Percentiles rank a stretch among this genome's conserved stretches.
Conservation (phyloP, 2,329 filamentous ascomycete genomes). For the Colletotrichum limetticola region DNA sequence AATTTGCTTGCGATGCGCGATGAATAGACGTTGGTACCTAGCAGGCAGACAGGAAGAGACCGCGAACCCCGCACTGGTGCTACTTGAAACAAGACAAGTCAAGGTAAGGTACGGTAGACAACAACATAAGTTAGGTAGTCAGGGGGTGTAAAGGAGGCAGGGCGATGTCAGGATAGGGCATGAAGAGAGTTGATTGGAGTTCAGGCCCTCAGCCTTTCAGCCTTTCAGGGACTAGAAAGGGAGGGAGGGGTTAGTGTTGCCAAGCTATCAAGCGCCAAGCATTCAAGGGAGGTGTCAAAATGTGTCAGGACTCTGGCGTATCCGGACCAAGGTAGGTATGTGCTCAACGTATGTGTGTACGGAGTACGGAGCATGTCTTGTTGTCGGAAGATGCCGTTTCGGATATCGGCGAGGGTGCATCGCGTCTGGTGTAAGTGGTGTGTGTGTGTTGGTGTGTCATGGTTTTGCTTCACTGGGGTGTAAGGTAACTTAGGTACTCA, state of each 20-base stretch:
- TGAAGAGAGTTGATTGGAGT: neutral
- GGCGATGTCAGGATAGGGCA: neutral
- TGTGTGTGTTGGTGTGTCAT: neutral
- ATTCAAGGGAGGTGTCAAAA: neutral
- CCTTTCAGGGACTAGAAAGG: neutral
- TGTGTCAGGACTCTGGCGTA: neutral
- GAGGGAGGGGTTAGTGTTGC: too few relatives aligned
- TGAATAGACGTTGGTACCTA: neutral
- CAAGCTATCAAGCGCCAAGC: neutral
- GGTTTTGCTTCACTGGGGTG: too few relatives aligned
- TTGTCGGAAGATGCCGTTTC: neutral
- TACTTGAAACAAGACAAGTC: constrained; percentile 20
- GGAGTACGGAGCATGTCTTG: neutral
- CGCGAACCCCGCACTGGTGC: constrained; percentile 2
- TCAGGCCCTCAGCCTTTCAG: neutral
- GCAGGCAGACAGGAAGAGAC: neutral
- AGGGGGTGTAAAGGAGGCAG: neutral
- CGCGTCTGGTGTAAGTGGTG: neutral
- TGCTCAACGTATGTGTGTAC: too few relatives aligned
- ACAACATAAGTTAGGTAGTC: too few relatives aligned
- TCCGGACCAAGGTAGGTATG: too few relatives aligned
- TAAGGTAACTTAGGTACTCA: too few relatives aligned
- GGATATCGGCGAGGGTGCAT: neutral
- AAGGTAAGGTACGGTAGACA: neutral
- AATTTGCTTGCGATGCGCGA: neutral